Evolutionary conservation across 2,329 filamentous ascomycete genomes (phyloP).

Genomic region (Scleromitrula shiraiana): DNA sequence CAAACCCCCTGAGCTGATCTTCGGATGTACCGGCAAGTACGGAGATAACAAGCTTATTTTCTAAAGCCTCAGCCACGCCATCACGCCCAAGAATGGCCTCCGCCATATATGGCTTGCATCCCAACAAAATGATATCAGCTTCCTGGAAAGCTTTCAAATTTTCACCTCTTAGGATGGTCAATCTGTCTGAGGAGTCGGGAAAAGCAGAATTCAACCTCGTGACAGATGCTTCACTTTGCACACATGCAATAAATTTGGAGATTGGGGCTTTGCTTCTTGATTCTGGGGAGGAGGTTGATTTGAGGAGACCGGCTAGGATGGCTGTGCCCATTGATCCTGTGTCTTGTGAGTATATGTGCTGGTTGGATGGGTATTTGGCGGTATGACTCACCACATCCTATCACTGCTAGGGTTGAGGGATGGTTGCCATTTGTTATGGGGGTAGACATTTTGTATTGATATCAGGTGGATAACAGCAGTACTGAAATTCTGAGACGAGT

Average conservation of each 20-base stretch:
- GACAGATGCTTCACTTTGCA: conserved; percentile 5
- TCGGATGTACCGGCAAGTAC: conserved; percentile 5
- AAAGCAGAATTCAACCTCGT: conserved; percentile 1
- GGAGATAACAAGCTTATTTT: conserved; percentile 10
- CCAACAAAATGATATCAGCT: conserved; percentile 5
- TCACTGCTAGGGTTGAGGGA: conserved; percentile 1
- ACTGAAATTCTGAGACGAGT: too few relatives aligned
- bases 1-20: background rate
- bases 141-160: conserved; percentile 4
- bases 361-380: background rate
- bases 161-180: conserved; percentile 1
- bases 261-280: conserved; percentile 4
- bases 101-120: conserved; percentile 10
- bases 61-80: conserved; percentile 5
- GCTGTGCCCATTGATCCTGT: conserved; percentile 7
- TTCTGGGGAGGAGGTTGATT: background rate
- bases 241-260: conserved; percentile 7
- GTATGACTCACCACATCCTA: conserved; percentile 10
- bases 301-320: conserved; percentile 4
- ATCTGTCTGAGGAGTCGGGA: background rate
- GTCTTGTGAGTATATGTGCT: background rate
- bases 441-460: too few relatives aligned
- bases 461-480: too few relatives aligned
- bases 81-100: conserved; percentile 2
- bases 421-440: too few relatives aligned